These are phyloP conservation scores for Aspergillus fijiensis DNA, from an alignment of 2,329 filamentous ascomycete species.

Conservation along the genomic window DNA sequence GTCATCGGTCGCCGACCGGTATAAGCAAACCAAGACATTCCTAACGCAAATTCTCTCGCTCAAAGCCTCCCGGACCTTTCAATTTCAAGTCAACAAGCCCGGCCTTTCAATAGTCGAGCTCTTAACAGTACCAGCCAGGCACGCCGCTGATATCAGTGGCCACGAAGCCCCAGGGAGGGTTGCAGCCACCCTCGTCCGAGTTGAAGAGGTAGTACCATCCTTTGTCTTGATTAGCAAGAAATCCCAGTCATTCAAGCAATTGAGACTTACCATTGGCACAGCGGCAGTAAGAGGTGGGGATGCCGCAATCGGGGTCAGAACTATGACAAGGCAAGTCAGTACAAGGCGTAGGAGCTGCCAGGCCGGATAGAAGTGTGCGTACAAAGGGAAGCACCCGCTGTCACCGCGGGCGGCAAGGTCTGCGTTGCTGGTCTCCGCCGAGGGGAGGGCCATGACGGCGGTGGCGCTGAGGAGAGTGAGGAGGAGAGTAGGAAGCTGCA, in stretches of 20 bases:
- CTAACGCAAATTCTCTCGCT: no score
- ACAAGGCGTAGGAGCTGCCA: no score
- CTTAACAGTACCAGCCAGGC: not conserved
- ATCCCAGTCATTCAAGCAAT: no score
- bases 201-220: not conserved
- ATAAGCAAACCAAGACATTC: no score
- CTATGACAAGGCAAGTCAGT: not conserved
- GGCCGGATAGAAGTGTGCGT: not conserved
- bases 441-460: not conserved
- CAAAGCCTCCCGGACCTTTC: no score
- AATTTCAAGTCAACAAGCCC: no score
- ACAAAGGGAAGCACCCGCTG: not conserved
- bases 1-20: no score
- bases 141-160: not conserved
- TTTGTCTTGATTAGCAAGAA: not conserved
- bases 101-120: no score
- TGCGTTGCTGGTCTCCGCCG: not conserved
- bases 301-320: not conserved
- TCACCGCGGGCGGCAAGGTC: not conserved
- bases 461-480: not conserved
- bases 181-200: not conserved
- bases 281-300: not conserved
- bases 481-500: not conserved
- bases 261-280: not conserved
- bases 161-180: not conserved